phyloP scores from a whole-genome alignment of 352 stramenopile species.

The Pseudoperonospora humuli region DNA sequence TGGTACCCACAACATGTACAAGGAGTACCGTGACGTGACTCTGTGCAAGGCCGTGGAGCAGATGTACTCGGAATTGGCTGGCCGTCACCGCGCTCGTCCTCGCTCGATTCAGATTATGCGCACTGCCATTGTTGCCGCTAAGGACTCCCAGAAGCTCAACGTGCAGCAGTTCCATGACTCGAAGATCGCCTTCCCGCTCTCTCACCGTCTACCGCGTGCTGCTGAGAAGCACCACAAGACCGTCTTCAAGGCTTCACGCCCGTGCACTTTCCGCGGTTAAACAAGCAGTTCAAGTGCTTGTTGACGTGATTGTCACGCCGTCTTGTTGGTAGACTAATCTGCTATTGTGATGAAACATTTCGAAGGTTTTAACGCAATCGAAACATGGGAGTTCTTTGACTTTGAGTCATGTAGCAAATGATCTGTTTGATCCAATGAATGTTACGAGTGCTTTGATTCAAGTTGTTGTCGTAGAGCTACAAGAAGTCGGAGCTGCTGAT shows the following conservation, averaged over 20 bases:
- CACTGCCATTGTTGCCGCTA: slow-evolving; percentile 91
- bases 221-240: slow-evolving; percentile 93
- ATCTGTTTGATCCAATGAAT: too few relatives aligned
- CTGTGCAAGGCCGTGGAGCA: slow-evolving; percentile 97
- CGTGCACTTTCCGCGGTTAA: slow-evolving; percentile 98
- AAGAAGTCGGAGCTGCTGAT: too few relatives aligned
- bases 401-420: too few relatives aligned
- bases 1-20: slow-evolving; percentile 99
- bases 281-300: slow-evolving; percentile 14
- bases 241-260: slow-evolving; percentile 94
- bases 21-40: slow-evolving; percentile 98
- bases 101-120: slow-evolving; percentile 99
- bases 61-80: slow-evolving; percentile 98
- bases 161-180: slow-evolving; percentile 96
- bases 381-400: slow-evolving; percentile 42
- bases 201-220: slow-evolving; percentile 91
- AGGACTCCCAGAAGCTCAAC: slow-evolving; percentile 95
- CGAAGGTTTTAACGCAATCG: slow-evolving; percentile 24
- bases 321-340: neutral
- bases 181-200: slow-evolving; percentile 98
- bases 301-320: neutral
- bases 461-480: too few relatives aligned
- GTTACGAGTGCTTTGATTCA: too few relatives aligned
- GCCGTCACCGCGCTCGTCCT: slow-evolving; percentile 93
- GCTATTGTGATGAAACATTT: neutral